These are phyloP conservation scores for Ogataea paradorogensis DNA, from an alignment of 805 yeast genomes.

Conservation along the genomic window DNA sequence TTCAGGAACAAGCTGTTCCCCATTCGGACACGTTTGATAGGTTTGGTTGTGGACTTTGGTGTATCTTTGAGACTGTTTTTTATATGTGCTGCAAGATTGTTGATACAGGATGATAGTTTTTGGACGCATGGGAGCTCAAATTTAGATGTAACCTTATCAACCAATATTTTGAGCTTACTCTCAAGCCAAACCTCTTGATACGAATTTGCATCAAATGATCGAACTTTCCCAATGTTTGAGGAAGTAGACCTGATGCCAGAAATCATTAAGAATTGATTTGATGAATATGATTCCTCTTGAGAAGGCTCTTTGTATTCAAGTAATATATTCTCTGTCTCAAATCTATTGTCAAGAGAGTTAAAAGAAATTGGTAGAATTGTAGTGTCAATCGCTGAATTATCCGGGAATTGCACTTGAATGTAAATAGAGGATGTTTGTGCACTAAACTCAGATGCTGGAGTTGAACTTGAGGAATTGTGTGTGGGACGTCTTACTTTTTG, in stretches of 20 bases:
- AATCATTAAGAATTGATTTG: constrained; percentile 23
- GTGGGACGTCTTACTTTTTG: not conserved
- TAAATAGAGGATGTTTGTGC: constrained; percentile 41
- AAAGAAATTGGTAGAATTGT: constrained; percentile 44
- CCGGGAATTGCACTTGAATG: constrained; percentile 25
- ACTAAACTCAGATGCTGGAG: constrained; percentile 25
- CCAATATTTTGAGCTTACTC: constrained; percentile 10
- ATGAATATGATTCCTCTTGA: constrained; percentile 1
- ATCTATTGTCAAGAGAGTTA: constrained; percentile 33
- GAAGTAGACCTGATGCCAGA: constrained; percentile 21
- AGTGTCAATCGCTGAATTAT: constrained; percentile 21
- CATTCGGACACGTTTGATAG: constrained; percentile 21
- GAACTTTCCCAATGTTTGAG: constrained; percentile 11
- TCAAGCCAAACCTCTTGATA: constrained; percentile 28
- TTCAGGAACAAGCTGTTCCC: constrained; percentile 27
- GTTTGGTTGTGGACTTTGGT: not conserved
- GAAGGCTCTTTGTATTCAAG: constrained; percentile 17
- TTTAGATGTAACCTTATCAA: constrained; percentile 30
- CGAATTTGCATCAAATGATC: constrained; percentile 26
- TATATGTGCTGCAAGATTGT: not conserved
- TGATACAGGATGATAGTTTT: constrained; percentile 14
- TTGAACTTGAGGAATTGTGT: not conserved
- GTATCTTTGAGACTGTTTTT: not conserved
- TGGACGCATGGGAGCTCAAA: constrained; percentile 31
- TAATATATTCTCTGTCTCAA: constrained; percentile 36